Evolutionary conservation across 2,329 filamentous ascomycete genomes (phyloP), one percentile per base, ranked within the genome.

Genomic region (Colletotrichum neosansevieriae): DNA sequence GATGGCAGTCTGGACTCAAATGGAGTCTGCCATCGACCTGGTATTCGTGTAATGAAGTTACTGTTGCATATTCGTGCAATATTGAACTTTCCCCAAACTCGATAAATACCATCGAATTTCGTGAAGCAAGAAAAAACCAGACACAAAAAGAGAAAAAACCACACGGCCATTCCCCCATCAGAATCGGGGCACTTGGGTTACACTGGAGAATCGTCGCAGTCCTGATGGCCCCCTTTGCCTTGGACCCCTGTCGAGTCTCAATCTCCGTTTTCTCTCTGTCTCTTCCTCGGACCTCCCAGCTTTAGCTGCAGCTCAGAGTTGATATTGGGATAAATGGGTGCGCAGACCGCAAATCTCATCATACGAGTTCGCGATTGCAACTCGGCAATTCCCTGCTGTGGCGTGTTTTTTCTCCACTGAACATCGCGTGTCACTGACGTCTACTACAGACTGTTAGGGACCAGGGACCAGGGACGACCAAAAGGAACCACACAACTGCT

Each of bases 331-430:
- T 38, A 13, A 63, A 51, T 51, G 50, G 63, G 50, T 42, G 34
- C 63, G 4, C 21, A 58, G 42, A 51, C 21, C 40, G 54, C 54
- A 59, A 59, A 59, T 62, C 54, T 58, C 61, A 68, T 68, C 65
- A 68, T 68, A 68, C 65, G 65, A 68, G 65, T 65, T 68, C 65
- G 54, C 54, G 59, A 47, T 49, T 64, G 65, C 54, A 59, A 50
- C 40, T 65, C 65, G 65, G 65, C 61, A 65, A 59, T 59, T 68
- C 54, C 61, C 47, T 68, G 61, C 47, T 56, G 54, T 65, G 54
- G 65, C 60, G 54, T 65, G 54, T 59, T 59, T 59, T 38, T 56
- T 44, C 61, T 40, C 65, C 65, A 59, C 61, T 19, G 40, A 5
- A 34, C 32, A 68, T 68, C 65, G 65, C 65, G 45, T 63, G 65